Evolutionary conservation across 2,329 filamentous ascomycete genomes (phyloP).

Genomic region (Colletotrichum endophyticum): DNA sequence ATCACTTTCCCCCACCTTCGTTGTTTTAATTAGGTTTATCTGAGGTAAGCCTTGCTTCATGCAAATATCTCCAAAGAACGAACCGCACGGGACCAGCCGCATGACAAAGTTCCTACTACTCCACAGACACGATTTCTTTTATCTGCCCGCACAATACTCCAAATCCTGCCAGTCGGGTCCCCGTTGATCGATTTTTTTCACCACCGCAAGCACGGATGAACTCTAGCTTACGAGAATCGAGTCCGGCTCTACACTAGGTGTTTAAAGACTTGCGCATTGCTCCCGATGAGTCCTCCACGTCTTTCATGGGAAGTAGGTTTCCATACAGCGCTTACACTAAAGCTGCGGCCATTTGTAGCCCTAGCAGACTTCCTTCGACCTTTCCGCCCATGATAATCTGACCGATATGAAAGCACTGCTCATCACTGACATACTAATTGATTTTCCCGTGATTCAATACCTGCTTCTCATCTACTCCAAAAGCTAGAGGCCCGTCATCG

Average conservation of each 20-base stretch:
- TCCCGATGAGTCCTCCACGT: neutral
- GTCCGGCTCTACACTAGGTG: neutral
- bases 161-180: neutral
- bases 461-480: neutral
- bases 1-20: neutral
- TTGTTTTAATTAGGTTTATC: neutral
- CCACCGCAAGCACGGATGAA: neutral
- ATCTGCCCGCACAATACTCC: neutral
- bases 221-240: neutral
- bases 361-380: neutral
- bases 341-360: neutral
- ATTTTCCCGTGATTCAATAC: neutral
- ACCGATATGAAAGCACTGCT: neutral
- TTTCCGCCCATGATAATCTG: neutral
- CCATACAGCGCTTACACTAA: neutral
- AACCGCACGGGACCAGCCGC: neutral
- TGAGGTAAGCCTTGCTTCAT: neutral
- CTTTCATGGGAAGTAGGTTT: neutral
- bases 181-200: neutral
- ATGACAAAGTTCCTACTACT: neutral
- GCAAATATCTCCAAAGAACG: neutral
- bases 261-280: neutral
- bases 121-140: neutral
- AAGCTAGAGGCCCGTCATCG: neutral
- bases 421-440: neutral